phyloP scores from a whole-genome alignment of 352 stramenopile genomes.

The Albugo candida region DNA sequence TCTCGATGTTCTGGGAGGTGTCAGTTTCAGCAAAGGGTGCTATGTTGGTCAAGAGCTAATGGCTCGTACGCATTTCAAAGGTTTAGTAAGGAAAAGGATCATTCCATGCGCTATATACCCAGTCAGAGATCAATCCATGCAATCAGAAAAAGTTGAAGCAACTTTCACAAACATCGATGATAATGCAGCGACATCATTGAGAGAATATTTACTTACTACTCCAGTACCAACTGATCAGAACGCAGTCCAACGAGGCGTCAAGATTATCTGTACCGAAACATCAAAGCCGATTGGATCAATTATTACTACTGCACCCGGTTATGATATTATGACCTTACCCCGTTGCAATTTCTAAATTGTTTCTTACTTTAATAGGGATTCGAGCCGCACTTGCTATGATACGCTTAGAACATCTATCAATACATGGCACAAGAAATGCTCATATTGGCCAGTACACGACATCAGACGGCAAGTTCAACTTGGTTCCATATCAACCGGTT shows the following conservation, averaged over 20 bases:
- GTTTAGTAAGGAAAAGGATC: slow-evolving; percentile 67
- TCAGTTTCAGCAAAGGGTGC: slow-evolving; percentile 89
- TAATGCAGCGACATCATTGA: too few relatives aligned
- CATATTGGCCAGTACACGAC: slow-evolving; percentile 26
- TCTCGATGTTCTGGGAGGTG: slow-evolving; percentile 76
- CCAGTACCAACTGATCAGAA: too few relatives aligned
- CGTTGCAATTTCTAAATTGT: too few relatives aligned
- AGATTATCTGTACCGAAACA: too few relatives aligned
- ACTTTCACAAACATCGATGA: too few relatives aligned
- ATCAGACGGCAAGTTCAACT: slow-evolving; percentile 38
- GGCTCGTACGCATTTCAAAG: slow-evolving; percentile 85
- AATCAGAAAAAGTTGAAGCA: too few relatives aligned
- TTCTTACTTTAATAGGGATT: too few relatives aligned
- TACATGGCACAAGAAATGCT: slow-evolving; percentile 12
- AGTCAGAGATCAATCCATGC: slow-evolving; percentile 1
- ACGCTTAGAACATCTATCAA: slow-evolving; percentile 40
- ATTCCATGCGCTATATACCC: slow-evolving; percentile 52
- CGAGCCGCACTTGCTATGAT: slow-evolving; percentile 47
- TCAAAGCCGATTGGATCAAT: too few relatives aligned
- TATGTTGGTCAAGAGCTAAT: slow-evolving; percentile 92
- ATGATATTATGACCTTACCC: too few relatives aligned
- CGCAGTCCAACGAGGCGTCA: too few relatives aligned
- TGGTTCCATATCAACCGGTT: slow-evolving; percentile 42
- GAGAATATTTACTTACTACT: too few relatives aligned
- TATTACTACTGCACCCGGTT: too few relatives aligned